Base-by-base conservation (phyloP, 1,139 yeast species). In the Geotrichum macrosporum region DNA sequence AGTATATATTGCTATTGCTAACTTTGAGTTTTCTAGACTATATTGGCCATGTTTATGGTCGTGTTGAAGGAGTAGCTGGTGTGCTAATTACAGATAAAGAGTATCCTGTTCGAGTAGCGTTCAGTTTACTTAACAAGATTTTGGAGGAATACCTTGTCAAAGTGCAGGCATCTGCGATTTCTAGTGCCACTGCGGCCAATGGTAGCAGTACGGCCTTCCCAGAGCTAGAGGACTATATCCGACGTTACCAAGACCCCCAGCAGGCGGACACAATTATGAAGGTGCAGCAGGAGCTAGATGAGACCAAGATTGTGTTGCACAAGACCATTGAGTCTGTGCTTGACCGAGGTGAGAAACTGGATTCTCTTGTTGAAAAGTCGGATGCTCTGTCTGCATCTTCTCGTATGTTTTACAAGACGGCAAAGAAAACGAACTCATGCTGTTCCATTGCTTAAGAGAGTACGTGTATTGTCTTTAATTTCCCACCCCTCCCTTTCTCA, bases 101-200 rank as follows among this genome's bases (percentile, higher is more conserved):
- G 58, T 92, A 92, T 67, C 98, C 98, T 1, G 89, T 86, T 18
- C 78, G 98, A 63, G 97, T 96, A n/a, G 98, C 96, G 1, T 92
- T 87, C 69, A 84, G 96, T 2, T 73, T 92, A 55, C 76, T 92
- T 61, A 92, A 89, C 75, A 92, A 88, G 71, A 72, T 92, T 19
- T 74, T 88, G 59, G 98, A 92, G 59, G 97, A 92, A 66, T 92
- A 87, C 67, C 71, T 89, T 52, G 75, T 89, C 22, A 80, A 84
- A 54, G 94, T 86, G 66, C 95, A 96, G 5, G 75, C 78, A 44
- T 64, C 68, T 27, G 80, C 81, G 54, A 89, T 96, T 95, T 67
- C 67, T 46, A 65, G 68, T 46, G 72, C 78, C 19, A 65, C 76
- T 2, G 79, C 74, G 56, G 70, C 86, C 5, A 68, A 67, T 45